Conservation (phyloP, 73 alveolate genomes). For the Tetrahymena elliotti region DNA sequence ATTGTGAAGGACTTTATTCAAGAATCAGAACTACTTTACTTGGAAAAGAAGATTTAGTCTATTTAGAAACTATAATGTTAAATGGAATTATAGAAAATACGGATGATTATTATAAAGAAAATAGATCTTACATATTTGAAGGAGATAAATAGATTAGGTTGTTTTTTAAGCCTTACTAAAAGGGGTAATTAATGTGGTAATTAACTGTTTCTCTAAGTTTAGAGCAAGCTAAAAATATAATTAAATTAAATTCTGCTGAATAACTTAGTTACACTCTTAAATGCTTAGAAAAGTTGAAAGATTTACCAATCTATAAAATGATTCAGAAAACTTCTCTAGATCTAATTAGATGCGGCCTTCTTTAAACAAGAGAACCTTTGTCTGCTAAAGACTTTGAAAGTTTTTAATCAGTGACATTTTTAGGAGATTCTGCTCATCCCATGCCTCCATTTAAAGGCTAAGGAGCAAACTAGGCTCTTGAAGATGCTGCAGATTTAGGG, state of each 20-base stretch:
- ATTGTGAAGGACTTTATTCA: background rate
- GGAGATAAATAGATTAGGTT: background rate
- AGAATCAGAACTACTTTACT: background rate
- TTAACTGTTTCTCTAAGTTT: background rate
- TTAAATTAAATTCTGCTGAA: background rate
- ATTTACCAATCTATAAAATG: background rate
- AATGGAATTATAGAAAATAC: background rate
- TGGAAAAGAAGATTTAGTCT: background rate
- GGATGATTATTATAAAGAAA: background rate
- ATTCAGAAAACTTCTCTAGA: background rate
- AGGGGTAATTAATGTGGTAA: background rate
- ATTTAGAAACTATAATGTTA: background rate
- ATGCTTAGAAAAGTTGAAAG: background rate
- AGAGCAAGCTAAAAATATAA: background rate
- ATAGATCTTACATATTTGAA: background rate
- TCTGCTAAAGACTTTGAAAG: background rate
- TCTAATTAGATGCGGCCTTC: background rate
- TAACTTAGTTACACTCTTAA: background rate
- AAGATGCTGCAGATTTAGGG: constrained; percentile 43
- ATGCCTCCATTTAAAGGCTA: constrained; percentile 51
- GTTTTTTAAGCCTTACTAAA: background rate
- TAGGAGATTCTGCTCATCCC: constrained; percentile 48
- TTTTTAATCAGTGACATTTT: constrained; percentile 1
- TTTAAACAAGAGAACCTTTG: background rate
- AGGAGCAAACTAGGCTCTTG: constrained; percentile 46